Evolutionary conservation across 1,284 basidiomycete genomes (phyloP), one percentile per base, ranked within the genome.

Genomic region (Moesziomyces sp.): DNA sequence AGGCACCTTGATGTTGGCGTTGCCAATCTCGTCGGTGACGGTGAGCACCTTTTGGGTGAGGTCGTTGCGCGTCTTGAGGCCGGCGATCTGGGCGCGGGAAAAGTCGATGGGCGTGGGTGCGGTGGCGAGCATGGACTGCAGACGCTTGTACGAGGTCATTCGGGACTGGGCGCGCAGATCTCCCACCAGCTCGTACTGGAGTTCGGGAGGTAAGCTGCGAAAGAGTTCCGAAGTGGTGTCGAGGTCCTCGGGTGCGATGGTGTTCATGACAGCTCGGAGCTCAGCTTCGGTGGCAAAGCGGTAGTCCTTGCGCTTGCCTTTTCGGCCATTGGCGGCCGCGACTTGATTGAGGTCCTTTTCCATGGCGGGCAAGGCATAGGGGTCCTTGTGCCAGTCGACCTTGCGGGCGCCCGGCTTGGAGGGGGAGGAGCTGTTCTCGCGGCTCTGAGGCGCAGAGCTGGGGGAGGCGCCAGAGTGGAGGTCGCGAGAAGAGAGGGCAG

Each of bases 121-220:
- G 13, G 88, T 89, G 48, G 87, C 87, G 8, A 97, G 86, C 97
- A 99, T 99, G 58, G 91, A 90, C 77, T 96, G 92, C 33, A 99
- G 86, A 11, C 97, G 91, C 52, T 90, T 90, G 86, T 95, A 92
- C 6, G 93, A 97, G 8, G 94, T 96, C 84, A 97, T 94, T 2
- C 97, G 89, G 1, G 94, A 97, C 83, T 94, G 94, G 46, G 96
- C 87, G 5, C 95, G 90, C 60, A 98, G 86, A 85, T 99, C 97
- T 60, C 96, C 96, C 30, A 99, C 91, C 74, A 99, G 94, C 86
- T 99, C 97, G 85, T 99, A 99, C 83, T 99, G 94, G 23, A 97
- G 90, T 84, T 98, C 95, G 0, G 93, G 93, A 0, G 97, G 94
- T 11, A 99, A 88, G 67, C 93, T 92, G 26, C 91, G 90, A 82